These are phyloP conservation scores for Glutinoglossum americanum DNA, from an alignment of 495 filamentous ascomycete genomes.

Conservation along the genomic window DNA sequence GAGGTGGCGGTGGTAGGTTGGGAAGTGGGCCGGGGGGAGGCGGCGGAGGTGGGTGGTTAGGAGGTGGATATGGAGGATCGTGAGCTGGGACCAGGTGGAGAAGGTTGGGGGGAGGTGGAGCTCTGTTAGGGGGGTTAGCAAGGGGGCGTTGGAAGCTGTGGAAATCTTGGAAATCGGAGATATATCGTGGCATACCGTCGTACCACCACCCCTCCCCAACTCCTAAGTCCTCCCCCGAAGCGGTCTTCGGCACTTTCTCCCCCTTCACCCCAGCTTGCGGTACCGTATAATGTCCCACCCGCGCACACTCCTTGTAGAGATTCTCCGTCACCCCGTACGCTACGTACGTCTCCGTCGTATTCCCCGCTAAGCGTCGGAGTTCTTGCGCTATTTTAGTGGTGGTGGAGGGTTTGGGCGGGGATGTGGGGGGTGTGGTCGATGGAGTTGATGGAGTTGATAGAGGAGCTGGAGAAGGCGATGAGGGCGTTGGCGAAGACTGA, in stretches of 20 bases:
- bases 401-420: neutral
- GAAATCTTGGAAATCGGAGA: neutral
- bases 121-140: slow-evolving; percentile 10
- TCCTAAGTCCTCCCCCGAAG: slow-evolving; percentile 57
- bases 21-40: slow-evolving; percentile 37
- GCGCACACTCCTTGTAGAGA: slow-evolving; percentile 55
- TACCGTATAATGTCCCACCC: slow-evolving; percentile 47
- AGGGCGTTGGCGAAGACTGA: neutral
- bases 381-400: slow-evolving; percentile 12
- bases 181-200: slow-evolving; percentile 31
- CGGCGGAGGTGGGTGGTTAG: slow-evolving; percentile 67
- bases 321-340: slow-evolving; percentile 58
- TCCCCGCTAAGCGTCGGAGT: slow-evolving; percentile 18
- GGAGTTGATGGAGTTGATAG: too few relatives aligned
- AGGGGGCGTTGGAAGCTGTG: too few relatives aligned
- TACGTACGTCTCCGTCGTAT: slow-evolving; percentile 42
- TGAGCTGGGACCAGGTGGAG: slow-evolving; percentile 85
- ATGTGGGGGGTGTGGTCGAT: neutral
- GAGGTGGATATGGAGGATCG: slow-evolving; percentile 89
- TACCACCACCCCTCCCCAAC: slow-evolving; percentile 66
- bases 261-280: slow-evolving; percentile 14
- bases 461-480: neutral
- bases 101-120: slow-evolving; percentile 62
- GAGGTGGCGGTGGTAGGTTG: slow-evolving; percentile 49
- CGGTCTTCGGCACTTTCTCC: slow-evolving; percentile 34